Base-by-base conservation (phyloP, 1,139 yeast species). In the Chernovozyma aurita region DNA sequence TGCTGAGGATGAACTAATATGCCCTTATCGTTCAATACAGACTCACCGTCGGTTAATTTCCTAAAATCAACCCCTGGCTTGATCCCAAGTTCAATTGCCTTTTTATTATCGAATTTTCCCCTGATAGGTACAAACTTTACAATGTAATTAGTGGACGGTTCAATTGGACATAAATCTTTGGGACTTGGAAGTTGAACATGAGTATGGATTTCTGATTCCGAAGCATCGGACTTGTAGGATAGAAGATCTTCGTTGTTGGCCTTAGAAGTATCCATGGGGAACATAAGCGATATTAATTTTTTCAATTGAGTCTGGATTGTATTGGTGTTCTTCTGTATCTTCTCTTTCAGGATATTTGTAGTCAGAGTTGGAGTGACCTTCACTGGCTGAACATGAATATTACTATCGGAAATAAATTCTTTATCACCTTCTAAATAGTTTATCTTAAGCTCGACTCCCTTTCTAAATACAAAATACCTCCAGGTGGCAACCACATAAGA, bases 401-500 rank as follows among this genome's bases (percentile, higher is more conserved):
- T 63, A 9, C 77, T 73, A 48, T 80, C 85, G 6, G 70, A 69
- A 32, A 70, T 67, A 2, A 62, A 45, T 3, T 57, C 55, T 12
- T 68, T 61, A 2, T 54, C 53, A 2, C 71, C 52, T 13, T 61
- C 67, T 4, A 45, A 36, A 16, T 71, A 64, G 4, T 59, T 57
- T 8, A 77, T 61, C n/a, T 58, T 61, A 37, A 87, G 56, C 30
- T 73, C 69, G 34, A 85, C 74, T 3, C 94, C 94, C 46, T 80
- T 76, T 46, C 96, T 73, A 55, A 85, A 87, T n/a, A 88, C 87
- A 60, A 90, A 90, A 44, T 79, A 79, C 45, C 96, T 70, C 96
- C 97, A 88, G 0, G 92, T 77, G 3, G 88, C 73, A 15, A 81
- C 76, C 33, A 77, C 67, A 57, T 76, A 83, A 30, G 73, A 65